phyloP scores from a whole-genome alignment of 352 stramenopile species.

The Globisporangium takayamanum region DNA sequence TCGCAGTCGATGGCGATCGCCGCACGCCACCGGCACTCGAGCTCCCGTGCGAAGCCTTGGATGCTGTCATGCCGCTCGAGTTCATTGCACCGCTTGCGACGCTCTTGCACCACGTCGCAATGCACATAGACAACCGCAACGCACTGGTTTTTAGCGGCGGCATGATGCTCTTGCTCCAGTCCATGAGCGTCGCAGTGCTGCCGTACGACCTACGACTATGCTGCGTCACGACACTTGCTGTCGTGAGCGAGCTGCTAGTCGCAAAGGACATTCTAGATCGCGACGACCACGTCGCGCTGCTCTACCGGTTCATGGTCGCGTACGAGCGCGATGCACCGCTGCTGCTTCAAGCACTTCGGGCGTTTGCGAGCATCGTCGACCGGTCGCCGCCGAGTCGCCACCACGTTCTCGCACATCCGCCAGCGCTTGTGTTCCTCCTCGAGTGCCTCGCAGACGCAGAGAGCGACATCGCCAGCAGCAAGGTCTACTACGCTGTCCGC shows the following conservation, averaged over 20 bases:
- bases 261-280: slow-evolving; percentile 26
- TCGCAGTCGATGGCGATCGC: slow-evolving; percentile 3
- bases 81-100: slow-evolving; percentile 14
- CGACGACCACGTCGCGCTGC: slow-evolving; percentile 36
- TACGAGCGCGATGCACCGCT: slow-evolving; percentile 27
- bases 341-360: slow-evolving; percentile 30
- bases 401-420: slow-evolving; percentile 24
- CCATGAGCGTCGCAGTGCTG: slow-evolving; percentile 16
- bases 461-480: slow-evolving; percentile 14
- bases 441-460: slow-evolving; percentile 31
- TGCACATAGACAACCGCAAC: slow-evolving; percentile 17
- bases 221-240: slow-evolving; percentile 19
- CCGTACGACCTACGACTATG: slow-evolving; percentile 17
- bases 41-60: slow-evolving; percentile 2
- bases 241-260: slow-evolving; percentile 17
- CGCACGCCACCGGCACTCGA: background rate
- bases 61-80: slow-evolving; percentile 1
- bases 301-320: slow-evolving; percentile 50
- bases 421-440: slow-evolving; percentile 35
- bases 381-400: slow-evolving; percentile 33
- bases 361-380: slow-evolving; percentile 51
- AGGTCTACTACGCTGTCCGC: slow-evolving; percentile 38
- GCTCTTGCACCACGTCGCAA: slow-evolving; percentile 9
- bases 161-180: slow-evolving; percentile 19
- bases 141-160: slow-evolving; percentile 12